Conservation (phyloP, 257 asterid genomes). For the Solanum habrochaites region DNA sequence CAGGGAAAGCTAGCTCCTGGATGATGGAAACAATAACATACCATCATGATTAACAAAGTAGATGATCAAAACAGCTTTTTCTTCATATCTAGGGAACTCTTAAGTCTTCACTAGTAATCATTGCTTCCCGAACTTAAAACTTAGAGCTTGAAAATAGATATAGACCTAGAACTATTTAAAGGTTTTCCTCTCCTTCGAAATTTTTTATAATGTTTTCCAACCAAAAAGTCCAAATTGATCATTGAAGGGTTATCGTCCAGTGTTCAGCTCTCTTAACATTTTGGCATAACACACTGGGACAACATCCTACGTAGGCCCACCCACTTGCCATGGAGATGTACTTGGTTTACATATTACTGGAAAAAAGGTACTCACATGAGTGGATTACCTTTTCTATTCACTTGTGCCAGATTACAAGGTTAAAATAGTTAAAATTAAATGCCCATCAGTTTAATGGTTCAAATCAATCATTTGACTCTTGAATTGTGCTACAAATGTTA, state of each 20-base stretch:
- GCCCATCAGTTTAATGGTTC: not conserved
- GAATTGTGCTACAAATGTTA: not conserved
- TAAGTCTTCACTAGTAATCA: not conserved
- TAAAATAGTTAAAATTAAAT: not conserved
- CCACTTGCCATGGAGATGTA: not conserved
- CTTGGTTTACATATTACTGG: not conserved
- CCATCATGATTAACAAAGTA: not conserved
- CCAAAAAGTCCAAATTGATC: not conserved
- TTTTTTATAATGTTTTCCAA: not conserved
- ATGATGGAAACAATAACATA: not conserved
- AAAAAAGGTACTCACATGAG: not conserved
- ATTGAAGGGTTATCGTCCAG: not conserved
- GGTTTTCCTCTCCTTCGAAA: not conserved
- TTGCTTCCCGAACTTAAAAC: not conserved
- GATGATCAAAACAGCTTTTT: not conserved
- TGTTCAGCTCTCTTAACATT: not conserved
- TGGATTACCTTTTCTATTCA: not conserved
- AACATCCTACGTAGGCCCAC: not conserved
- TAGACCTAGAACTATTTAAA: not conserved
- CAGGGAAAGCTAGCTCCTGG: not conserved
- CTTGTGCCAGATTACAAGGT: not conserved
- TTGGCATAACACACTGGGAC: not conserved
- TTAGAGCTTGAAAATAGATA: not conserved
- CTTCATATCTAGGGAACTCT: not conserved
- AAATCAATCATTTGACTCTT: not conserved